A percentile compares a stretch with the other conserved stretches of the same genome.
Evolutionary conservation across 2,329 filamentous ascomycete genomes (phyloP).

Genomic region (Ceratocystiopsis sp.): DNA sequence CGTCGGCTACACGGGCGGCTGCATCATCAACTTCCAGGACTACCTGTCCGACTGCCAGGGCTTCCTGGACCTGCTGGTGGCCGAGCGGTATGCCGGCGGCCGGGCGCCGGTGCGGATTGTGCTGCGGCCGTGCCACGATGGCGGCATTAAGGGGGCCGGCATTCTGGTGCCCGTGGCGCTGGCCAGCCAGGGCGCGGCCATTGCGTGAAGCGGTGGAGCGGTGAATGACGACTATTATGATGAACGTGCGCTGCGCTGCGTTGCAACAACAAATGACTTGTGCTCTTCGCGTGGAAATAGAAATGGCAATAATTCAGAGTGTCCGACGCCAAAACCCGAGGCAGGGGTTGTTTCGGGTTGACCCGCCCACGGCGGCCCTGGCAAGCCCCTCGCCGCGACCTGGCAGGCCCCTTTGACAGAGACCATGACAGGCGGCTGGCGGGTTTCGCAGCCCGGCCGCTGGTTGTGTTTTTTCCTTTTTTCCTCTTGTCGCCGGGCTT

Average conservation of each 20-base stretch:
- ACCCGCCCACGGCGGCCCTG: background rate
- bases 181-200: slow-evolving; percentile 5
- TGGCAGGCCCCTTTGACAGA: no score
- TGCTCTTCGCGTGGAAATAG: no score
- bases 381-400: background rate
- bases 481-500: no score
- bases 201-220: background rate
- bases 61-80: slow-evolving; percentile 42
- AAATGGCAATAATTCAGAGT: background rate
- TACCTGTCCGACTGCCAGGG: slow-evolving; percentile 53
- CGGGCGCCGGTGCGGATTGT: slow-evolving; percentile 23
- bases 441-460: no score
- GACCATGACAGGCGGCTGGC: no score
- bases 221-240: no score
- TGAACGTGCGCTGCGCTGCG: no score
- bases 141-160: slow-evolving; percentile 43
- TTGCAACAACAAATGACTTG: no score
- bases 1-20: slow-evolving; percentile 65
- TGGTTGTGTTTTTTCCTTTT: no score
- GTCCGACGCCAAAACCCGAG: background rate
- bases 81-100: slow-evolving; percentile 17
- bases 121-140: slow-evolving; percentile 40
- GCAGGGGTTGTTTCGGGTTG: slow-evolving; percentile 1
- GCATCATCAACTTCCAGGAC: slow-evolving; percentile 63
- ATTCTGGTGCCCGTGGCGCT: slow-evolving; percentile 33